A percentile compares a stretch with the other conserved stretches of the same genome.
These are phyloP conservation scores for Phytophthora capsici DNA, from an alignment of 352 stramenopile genomes.

Conservation along the genomic window DNA sequence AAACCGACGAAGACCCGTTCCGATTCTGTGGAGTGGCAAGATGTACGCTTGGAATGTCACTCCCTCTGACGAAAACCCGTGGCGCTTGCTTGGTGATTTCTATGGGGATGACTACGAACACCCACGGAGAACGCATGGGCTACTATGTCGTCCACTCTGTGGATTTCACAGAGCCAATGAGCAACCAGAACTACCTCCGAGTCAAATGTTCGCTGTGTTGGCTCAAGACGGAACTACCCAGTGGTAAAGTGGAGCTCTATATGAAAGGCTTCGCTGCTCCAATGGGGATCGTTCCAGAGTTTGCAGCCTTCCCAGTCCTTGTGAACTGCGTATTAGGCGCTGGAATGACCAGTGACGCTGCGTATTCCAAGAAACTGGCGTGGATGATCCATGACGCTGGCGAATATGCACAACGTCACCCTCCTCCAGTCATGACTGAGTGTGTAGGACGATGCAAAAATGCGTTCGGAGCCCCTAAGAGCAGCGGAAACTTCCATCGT, in stretches of 20 bases:
- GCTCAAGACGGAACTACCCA: slow-evolving; percentile 43
- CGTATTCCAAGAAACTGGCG: slow-evolving; percentile 48
- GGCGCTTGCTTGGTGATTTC: slow-evolving; percentile 49
- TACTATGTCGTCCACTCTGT: slow-evolving; percentile 63
- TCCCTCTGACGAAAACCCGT: slow-evolving; percentile 45
- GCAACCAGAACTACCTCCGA: slow-evolving; percentile 32
- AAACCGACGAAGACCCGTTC: slow-evolving; percentile 59
- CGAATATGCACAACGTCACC: background rate
- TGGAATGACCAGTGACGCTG: slow-evolving; percentile 40
- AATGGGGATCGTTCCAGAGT: slow-evolving; percentile 34
- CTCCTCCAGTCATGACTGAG: slow-evolving; percentile 18
- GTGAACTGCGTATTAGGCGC: slow-evolving; percentile 48
- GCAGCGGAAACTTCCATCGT: slow-evolving; percentile 24
- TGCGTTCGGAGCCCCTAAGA: slow-evolving; percentile 30
- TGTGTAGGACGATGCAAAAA: slow-evolving; percentile 42
- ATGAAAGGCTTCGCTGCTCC: slow-evolving; percentile 47
- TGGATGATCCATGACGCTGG: slow-evolving; percentile 56
- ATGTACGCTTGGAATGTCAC: slow-evolving; percentile 40
- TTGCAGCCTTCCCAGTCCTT: slow-evolving; percentile 37
- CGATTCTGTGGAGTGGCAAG: slow-evolving; percentile 57
- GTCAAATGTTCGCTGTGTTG: slow-evolving; percentile 52
- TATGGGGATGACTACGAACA: slow-evolving; percentile 49
- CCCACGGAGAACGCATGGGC: slow-evolving; percentile 52
- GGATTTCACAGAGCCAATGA: slow-evolving; percentile 45
- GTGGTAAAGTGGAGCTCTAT: slow-evolving; percentile 49